Evolutionary conservation across 768 basidiomycete species (phyloP).

Genomic region (Boletus tylopilopsis): DNA sequence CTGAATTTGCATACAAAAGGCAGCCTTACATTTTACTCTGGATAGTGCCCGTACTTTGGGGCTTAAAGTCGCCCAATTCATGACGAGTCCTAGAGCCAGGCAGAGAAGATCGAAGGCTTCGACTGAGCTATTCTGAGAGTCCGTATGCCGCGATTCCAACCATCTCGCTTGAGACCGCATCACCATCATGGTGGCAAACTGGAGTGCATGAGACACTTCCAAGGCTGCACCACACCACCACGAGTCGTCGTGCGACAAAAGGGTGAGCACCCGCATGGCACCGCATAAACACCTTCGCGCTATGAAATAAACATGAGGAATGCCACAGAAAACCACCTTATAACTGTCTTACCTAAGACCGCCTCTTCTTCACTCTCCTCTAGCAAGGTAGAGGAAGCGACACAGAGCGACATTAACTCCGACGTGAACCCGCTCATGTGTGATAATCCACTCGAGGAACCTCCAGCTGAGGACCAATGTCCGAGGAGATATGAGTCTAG

Average conservation of each 20-base stretch:
- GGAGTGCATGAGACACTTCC: constrained; percentile 42
- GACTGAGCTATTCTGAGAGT: constrained; percentile 20
- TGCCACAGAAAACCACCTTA: neutral
- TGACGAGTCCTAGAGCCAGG: constrained; percentile 69
- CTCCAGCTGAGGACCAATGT: constrained; percentile 41
- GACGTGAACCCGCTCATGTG: constrained; percentile 34
- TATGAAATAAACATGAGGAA: constrained; percentile 7
- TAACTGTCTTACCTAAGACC: constrained; percentile 14
- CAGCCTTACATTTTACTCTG: constrained; percentile 46
- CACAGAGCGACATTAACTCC: constrained; percentile 48
- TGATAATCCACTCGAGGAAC: constrained; percentile 3
- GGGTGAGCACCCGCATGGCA: constrained; percentile 64
- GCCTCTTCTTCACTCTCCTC: constrained; percentile 18
- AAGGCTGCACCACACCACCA: constrained; percentile 55
- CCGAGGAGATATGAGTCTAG: constrained; percentile 62
- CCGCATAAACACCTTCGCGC: constrained; percentile 52
- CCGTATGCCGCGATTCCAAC: constrained; percentile 7
- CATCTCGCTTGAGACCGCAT: constrained; percentile 35
- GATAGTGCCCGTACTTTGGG: constrained; percentile 44
- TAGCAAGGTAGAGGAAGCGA: constrained; percentile 42
- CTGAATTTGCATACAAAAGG: neutral
- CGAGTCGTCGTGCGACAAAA: constrained; percentile 59
- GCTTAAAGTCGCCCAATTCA: constrained; percentile 68
- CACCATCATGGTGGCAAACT: constrained; percentile 47
- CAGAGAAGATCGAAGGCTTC: constrained; percentile 67